Base-by-base conservation (phyloP, 805 yeast species). In the Blastobotrys terrestris region DNA sequence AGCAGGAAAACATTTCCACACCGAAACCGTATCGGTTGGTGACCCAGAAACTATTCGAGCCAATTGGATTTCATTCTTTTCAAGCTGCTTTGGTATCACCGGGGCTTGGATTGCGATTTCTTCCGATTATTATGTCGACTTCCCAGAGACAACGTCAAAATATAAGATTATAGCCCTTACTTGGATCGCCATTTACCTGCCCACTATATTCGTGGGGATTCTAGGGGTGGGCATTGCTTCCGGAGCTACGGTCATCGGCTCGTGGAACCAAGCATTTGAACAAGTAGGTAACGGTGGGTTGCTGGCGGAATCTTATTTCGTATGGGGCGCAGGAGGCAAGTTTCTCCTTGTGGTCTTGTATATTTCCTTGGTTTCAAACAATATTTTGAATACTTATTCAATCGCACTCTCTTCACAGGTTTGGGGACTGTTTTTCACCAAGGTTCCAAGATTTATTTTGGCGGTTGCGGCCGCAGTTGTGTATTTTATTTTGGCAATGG, bases 21-120 rank as follows among this genome's bases (percentile, higher is more conserved):
- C 52, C 5, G 19, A 46, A 16, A 57, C 72, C 6, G 66, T 53
- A 15, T 70, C 79, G 0, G 53, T 57, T 18, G 78, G 75, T 1
- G 71, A 69, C 50, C 11, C 65, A 2, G 57, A 64, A 14, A 78
- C 86, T 0, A 68, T 78, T 2, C 73, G 74, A 50, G 95, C 95
- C n/a, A 77, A 81, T 61, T 79, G 85, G 76, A 66, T 88, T 26
- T 78, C 87, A 13, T 86, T 81, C 67, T 86, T 88, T 61, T 77
- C 89, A 1, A 73, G 87, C 52, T 75, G 83, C 44, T 87, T 86
- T 62, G 82, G 95, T 26, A 82, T 85, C 46, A 87, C 96, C 2
- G 79, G 88, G 2, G 87, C 96, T 1, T 89, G 96, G 96, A 91
- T 95, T 44, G 84, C 91, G 1, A 78, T 87, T 55, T 87, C 96